Base-by-base conservation (phyloP, 2,329 filamentous ascomycete genomes). In the Pseudogymnoascus sp. region DNA sequence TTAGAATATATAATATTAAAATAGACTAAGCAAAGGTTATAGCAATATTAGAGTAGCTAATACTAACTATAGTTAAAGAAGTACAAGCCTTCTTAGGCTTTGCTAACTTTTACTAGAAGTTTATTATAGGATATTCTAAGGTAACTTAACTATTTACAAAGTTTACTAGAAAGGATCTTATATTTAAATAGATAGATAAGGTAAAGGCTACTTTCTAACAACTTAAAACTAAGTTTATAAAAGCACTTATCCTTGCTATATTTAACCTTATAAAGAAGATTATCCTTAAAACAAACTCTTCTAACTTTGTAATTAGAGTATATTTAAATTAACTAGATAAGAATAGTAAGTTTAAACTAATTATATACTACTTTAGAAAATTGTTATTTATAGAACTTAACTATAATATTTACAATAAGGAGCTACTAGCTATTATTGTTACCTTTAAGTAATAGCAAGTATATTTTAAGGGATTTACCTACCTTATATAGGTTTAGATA, bases 351-450 rank as follows among this genome's bases (percentile, higher is more conserved):
- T 13, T 50, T 2, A 11, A 50, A 50, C 41, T 4, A 50, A 15
- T 50, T 11, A 15, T 8, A 15, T 50, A 26, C 41, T 50, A 26
- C 13, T 50, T 6, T 26, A 50, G 41, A 13, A 50, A 50, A 31
- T 5, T 50, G 5, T 24, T 1, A 26, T 17, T 8, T 26, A 8
- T 3, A 26, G 63, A 67, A 40, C 41, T 60, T 11, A 74, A 74
- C 62, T 75, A 74, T 62, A 40, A 71, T 11, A 73, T 73, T 8
- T 66, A 74, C 58, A 63, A 75, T 58, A 73, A 75, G 60, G 72
- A 74, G 66, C 65, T 76, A 0, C 47, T 75, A 3, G 71, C 71
- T 2, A 71, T 76, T 33, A 60, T 75, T 11, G n/a, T 59, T 13
- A n/a, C 37, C 1, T 65, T 69, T n/a, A 39, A 67, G 40, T 62